Base-by-base conservation (phyloP, 2,329 filamentous ascomycete species). In the Raffaelea ambrosiae region DNA sequence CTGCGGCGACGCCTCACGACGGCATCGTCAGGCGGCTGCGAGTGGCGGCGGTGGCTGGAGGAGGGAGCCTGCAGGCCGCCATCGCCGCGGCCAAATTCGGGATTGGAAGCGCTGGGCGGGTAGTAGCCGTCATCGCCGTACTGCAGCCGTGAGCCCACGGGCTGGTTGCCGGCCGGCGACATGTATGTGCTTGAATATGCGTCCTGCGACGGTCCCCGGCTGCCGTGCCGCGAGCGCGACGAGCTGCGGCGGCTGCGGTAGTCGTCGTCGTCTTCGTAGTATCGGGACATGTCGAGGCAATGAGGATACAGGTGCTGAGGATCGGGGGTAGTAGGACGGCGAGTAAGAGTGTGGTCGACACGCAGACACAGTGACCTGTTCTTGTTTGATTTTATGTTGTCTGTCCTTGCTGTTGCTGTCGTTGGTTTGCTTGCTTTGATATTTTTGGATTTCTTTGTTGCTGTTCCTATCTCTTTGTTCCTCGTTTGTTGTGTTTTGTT, bases 51-150 rank as follows among this genome's bases (percentile, higher is more conserved):
- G 42, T 55, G 54, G 22, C 40, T 55, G 23, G 57, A 51, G 21
- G 57, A 53, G 23, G 57, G 53, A 5, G 59, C 53, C 21, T 59
- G 56, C 5, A 61, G 53, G 9, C 51, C 49, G 13, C n/a, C n/a
- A n/a, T 54, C 51, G 16, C 43, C 14, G 42, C 19, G 52, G 35
- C 36, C 55, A 22, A 49, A 18, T 29, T 51, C 47, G 10, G 44
- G 33, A 18, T 47, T 38, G 0, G 53, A 51, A 1, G 44, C 49
- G 19, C 47, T 53, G 40, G 57, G 46, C n/a, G 55, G 46, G 26
- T 58, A 54, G 43, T 51, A 49, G 8, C 57, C 51, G 31, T 59
- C 69, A 49, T 74, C 68, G 49, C 72, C 71, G 39, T 76, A 70
- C 47, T 69, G 69, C 3, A 48, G 40, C 7, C 50, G 33, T 8